Conservation (phyloP, 2,329 filamentous ascomycete genomes). For the Arthrobotrys musiformis region DNA sequence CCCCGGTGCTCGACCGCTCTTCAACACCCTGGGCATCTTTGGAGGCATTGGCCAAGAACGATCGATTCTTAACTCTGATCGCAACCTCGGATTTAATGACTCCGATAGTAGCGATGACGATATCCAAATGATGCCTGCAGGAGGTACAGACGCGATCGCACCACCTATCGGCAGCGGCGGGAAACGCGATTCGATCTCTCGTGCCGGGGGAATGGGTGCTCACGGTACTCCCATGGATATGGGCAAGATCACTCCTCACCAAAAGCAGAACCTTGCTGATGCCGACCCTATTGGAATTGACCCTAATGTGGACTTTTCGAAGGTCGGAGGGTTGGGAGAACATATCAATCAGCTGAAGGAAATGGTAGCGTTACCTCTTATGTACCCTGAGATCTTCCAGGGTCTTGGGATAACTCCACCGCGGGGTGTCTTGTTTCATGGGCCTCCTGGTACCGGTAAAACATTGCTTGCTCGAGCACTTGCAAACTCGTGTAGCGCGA, state of each 20-base stretch:
- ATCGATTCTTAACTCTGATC: constrained; percentile 77
- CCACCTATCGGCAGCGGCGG: constrained; percentile 38
- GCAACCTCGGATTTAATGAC: constrained; percentile 77
- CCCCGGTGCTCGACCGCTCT: constrained; percentile 80
- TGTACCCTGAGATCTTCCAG: constrained; percentile 94
- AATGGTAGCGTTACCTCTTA: constrained; percentile 93
- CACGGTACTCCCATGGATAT: constrained; percentile 68
- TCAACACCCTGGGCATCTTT: constrained; percentile 92
- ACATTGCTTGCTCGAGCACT: constrained; percentile 93
- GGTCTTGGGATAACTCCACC: constrained; percentile 93
- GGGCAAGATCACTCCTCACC: constrained; percentile 84
- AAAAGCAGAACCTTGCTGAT: constrained; percentile 83
- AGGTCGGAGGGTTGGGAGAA: constrained; percentile 88
- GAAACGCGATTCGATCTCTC: constrained; percentile 62
- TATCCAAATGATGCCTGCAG: constrained; percentile 70
- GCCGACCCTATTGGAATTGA: constrained; percentile 95
- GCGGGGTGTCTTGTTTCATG: constrained; percentile 94
- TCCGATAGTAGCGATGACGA: constrained; percentile 98
- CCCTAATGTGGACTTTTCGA: constrained; percentile 89
- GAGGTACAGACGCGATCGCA: constrained; percentile 45
- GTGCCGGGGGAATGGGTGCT: constrained; percentile 58
- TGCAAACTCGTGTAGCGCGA: constrained; percentile 81
- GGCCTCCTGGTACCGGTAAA: constrained; percentile 96
- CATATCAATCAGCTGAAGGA: constrained; percentile 98
- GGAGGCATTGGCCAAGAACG: constrained; percentile 79